phyloP scores from a whole-genome alignment of 106 monocot genomes.

The Alisma plantagoaquatica region DNA sequence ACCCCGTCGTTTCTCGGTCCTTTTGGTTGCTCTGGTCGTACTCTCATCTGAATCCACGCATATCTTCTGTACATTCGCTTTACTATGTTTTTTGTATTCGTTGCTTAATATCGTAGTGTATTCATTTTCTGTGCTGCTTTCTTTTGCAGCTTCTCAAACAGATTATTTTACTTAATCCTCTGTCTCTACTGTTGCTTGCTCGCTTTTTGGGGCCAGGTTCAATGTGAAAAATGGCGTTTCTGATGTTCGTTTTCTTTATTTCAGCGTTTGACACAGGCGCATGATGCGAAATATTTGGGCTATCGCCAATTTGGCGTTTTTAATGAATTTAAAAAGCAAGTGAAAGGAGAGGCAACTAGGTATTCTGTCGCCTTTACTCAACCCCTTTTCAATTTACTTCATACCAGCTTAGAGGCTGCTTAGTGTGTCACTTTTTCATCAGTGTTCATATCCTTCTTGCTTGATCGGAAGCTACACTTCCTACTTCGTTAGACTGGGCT shows the following conservation, averaged over 20 bases:
- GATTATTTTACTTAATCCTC: too few species aligned
- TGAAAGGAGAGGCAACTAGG: conserved; percentile 84
- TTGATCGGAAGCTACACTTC: too few species aligned
- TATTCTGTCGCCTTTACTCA: conserved; percentile 8
- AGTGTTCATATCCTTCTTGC: too few species aligned
- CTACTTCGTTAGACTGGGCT: background rate
- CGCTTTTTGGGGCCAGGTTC: too few species aligned
- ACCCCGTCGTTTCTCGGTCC: background rate
- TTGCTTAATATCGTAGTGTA: background rate
- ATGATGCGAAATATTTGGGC: conserved; percentile 12
- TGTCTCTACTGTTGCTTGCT: too few species aligned
- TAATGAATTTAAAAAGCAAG: conserved; percentile 77
- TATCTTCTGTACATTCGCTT: too few species aligned
- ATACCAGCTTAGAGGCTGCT: background rate
- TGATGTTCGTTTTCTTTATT: too few species aligned
- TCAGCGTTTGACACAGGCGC: too few species aligned
- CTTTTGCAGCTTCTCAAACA: too few species aligned
- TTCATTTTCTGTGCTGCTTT: background rate
- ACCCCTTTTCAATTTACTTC: background rate
- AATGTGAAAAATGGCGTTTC: too few species aligned
- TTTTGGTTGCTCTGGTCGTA: background rate
- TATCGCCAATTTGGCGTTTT: conserved; percentile 66
- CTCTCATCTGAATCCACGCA: background rate
- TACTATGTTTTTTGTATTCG: background rate
- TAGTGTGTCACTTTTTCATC: background rate